Base-by-base conservation (phyloP, 148 eudicot genomes). In the Nepenthes mirabilis region DNA sequence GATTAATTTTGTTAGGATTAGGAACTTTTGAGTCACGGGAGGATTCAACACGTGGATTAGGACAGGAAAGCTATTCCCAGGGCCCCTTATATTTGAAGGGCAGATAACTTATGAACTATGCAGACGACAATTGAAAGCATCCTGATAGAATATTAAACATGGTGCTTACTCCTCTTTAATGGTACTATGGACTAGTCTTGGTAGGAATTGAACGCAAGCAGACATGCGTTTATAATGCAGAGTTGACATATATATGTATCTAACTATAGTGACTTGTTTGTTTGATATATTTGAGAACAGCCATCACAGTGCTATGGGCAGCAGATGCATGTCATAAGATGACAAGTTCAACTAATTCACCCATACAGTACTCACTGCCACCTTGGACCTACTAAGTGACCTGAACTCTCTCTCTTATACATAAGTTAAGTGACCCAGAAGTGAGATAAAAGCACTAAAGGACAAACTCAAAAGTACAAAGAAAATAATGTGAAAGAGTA, bases 271-370 rank as follows among this genome's bases (percentile, higher is more conserved):
- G 33, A 59, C 5, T 5, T 32, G 48, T 11, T 43, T 43, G 23
- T 40, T 43, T 56, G 13, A 34, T 60, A 33, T 43, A 49, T 34
- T 14, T 52, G 36, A 36, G 70, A 75, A 23, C 85, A 91, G 98
- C 74, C 33, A 93, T 93, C 55, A 86, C 99, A 6, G 89, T 86
- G 68, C 77, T 93, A 34, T 93, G 99, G 99, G 99, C 99, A 64
- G 80, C 83, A 50, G 96, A 94, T 9, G 98, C 96, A 89, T 89
- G 99, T 97, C 89, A 75, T 88, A 86, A 79, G 99, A 97, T 65
- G 83, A 70, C 50, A 95, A 93, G 56, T 84, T 89, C 9, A 97
- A 96, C 2, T 79, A 97, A 72, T 89, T 57, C 80, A 87, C 89
- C 58, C 99, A 93, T 75, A 86, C 89, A 37, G 83, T 95, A 10